Evolutionary conservation across 163 green algal genomes (phyloP), one percentile per base, ranked within the genome.

Genomic region (Volvox carteri): DNA sequence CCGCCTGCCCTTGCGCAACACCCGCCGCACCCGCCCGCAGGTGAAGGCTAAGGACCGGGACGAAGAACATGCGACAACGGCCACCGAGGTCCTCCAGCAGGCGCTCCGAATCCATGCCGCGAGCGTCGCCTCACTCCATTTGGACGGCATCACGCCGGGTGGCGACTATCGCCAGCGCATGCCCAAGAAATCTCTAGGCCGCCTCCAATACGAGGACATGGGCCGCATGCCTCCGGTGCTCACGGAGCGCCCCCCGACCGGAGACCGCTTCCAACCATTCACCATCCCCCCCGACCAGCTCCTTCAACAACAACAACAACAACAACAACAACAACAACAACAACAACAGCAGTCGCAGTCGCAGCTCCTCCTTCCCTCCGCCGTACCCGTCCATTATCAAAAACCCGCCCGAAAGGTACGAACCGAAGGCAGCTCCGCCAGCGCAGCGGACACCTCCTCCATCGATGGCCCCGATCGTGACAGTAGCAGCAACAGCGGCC

Each of bases 11-110:
- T n/a, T n/a, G n/a, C n/a, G n/a, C n/a, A n/a, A n/a, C n/a, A n/a
- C n/a, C n/a, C n/a, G n/a, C n/a, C n/a, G n/a, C n/a, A n/a, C n/a
- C n/a, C n/a, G n/a, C n/a, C 42, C 37, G 12, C 73, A 70, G 75
- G 33, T 84, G 19, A 84, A 84, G 75, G 46, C 30, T 33, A 84
- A 84, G 75, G 48, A 84, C 48, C 18, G 16, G 44, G 44, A 78
- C 18, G 70, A 80, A 23, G 73, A 80, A 4, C 46, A 70, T 4
- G 25, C 48, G 48, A 50, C 30, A 14, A 84, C 75, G 4, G 30
- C 75, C 30, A 39, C 12, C n/a, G 75, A 84, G 50, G 50, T 84
- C 8, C 48, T 84, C 7, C 75, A 70, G 50, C 75, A 84, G 33
- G 50, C 75, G 8, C 75, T 84, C 23, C n/a, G 48, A 33, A 50